phyloP scores from a whole-genome alignment of 176 grass and related monocot genomes.

The Oryza meyeriana region DNA sequence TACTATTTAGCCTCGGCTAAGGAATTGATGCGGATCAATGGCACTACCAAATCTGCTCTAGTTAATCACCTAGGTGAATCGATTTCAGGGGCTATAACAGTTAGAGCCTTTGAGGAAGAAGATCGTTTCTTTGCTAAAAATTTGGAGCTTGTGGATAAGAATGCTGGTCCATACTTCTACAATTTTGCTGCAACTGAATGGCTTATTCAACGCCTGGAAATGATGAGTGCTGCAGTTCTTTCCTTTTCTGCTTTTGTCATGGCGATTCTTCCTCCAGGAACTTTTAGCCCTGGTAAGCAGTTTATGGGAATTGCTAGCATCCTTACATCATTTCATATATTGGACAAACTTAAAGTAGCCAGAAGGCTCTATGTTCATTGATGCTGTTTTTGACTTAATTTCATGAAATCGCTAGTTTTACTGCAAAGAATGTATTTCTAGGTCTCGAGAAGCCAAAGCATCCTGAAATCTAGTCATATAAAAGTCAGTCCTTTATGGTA shows the following conservation, averaged over 20 bases:
- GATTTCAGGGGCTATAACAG: constrained; percentile 70
- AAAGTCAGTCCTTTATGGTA: background rate
- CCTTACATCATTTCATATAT: background rate
- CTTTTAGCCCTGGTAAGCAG: constrained; percentile 60
- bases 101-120: constrained; percentile 84
- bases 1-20: constrained; percentile 86
- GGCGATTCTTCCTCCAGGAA: constrained; percentile 73
- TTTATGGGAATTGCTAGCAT: background rate
- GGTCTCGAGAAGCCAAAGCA: background rate
- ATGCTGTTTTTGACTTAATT: background rate
- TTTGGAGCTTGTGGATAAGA: constrained; percentile 76
- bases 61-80: constrained; percentile 94
- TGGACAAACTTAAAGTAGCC: background rate
- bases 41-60: constrained; percentile 85
- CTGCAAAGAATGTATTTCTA: background rate
- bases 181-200: constrained; percentile 87
- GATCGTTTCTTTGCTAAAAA: constrained; percentile 77
- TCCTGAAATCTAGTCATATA: constrained; percentile 5
- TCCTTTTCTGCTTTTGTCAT: constrained; percentile 77
- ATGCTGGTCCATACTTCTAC: constrained; percentile 72
- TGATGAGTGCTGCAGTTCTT: constrained; percentile 67
- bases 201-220: constrained; percentile 82
- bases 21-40: constrained; percentile 96
- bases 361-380: background rate
- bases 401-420: constrained; percentile 3